phyloP scores from a whole-genome alignment of 805 yeast genomes.

The Ogataea ramenticola region DNA sequence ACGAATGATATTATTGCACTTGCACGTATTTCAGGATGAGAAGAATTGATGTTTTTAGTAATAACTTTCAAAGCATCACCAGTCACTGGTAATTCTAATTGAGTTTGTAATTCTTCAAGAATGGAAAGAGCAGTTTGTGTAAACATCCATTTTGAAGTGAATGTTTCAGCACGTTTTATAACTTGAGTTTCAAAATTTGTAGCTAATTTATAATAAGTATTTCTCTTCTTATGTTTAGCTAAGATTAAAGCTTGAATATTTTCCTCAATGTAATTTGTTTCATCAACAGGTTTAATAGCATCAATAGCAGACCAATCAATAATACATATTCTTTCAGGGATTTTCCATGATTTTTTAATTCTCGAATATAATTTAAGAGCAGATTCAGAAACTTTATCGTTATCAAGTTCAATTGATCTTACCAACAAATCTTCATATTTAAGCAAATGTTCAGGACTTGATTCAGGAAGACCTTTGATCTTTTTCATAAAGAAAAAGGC shows the following conservation, averaged over 20 bases:
- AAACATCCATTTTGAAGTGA: slow-evolving; percentile 48
- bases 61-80: slow-evolving; percentile 33
- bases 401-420: slow-evolving; percentile 49
- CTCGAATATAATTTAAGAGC: slow-evolving; percentile 47
- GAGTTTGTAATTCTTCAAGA: slow-evolving; percentile 45
- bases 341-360: slow-evolving; percentile 31
- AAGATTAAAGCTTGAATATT: slow-evolving; percentile 51
- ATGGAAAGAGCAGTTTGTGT: slow-evolving; percentile 41
- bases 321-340: slow-evolving; percentile 47
- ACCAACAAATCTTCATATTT: slow-evolving; percentile 42
- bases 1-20: slow-evolving; percentile 24
- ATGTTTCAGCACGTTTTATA: slow-evolving; percentile 15
- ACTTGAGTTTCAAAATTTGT: slow-evolving; percentile 33
- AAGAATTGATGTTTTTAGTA: slow-evolving; percentile 39
- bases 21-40: slow-evolving; percentile 42
- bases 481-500: slow-evolving; percentile 48
- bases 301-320: slow-evolving; percentile 37
- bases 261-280: slow-evolving; percentile 34
- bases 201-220: slow-evolving; percentile 32
- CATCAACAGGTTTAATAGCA: slow-evolving; percentile 54
- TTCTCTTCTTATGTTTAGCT: slow-evolving; percentile 57
- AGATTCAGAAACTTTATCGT: slow-evolving; percentile 41
- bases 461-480: slow-evolving; percentile 49
- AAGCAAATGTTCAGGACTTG: slow-evolving; percentile 47
- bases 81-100: slow-evolving; percentile 39